Conservation (phyloP, 176 grass and related monocot genomes). For the Oryza meridionalis region DNA sequence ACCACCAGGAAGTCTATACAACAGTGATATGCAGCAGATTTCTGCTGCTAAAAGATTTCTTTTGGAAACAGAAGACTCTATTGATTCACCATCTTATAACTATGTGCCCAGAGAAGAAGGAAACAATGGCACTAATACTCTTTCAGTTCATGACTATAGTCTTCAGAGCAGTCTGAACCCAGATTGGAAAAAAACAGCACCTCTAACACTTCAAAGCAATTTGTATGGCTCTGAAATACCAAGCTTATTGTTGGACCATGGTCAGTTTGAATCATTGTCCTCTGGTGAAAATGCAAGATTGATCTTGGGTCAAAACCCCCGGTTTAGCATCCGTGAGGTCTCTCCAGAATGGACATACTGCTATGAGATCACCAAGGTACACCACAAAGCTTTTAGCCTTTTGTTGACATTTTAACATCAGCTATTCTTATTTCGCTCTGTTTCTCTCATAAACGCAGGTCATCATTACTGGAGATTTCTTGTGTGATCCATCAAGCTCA, state of each 20-base stretch:
- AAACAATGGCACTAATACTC: slow-evolving; percentile 29
- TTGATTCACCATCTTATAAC: slow-evolving; percentile 62
- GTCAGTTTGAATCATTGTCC: slow-evolving; percentile 56
- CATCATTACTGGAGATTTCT: slow-evolving; percentile 90
- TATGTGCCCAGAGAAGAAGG: slow-evolving; percentile 29
- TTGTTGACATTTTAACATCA: slow-evolving; percentile 5
- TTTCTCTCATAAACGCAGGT: slow-evolving; percentile 54
- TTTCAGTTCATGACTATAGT: slow-evolving; percentile 53
- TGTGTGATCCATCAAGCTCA: slow-evolving; percentile 61
- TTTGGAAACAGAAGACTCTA: slow-evolving; percentile 67
- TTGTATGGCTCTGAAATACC: slow-evolving; percentile 49
- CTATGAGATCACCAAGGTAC: slow-evolving; percentile 88
- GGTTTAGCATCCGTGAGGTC: slow-evolving; percentile 79
- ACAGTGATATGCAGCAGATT: slow-evolving; percentile 65
- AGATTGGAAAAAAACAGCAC: slow-evolving; percentile 62
- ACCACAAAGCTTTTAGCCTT: slow-evolving; percentile 23
- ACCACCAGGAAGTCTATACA: slow-evolving; percentile 42
- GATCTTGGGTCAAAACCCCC: slow-evolving; percentile 51
- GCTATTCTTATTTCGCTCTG: slow-evolving; percentile 33
- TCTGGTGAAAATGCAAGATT: slow-evolving; percentile 49
- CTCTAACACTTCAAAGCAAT: slow-evolving; percentile 42
- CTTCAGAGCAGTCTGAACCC: slow-evolving; percentile 32
- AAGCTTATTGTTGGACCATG: slow-evolving; percentile 52
- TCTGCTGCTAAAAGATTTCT: slow-evolving; percentile 86
- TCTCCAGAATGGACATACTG: slow-evolving; percentile 98